Conservation (phyloP, 805 yeast genomes). For the Blastobotrys chiropterorum region DNA sequence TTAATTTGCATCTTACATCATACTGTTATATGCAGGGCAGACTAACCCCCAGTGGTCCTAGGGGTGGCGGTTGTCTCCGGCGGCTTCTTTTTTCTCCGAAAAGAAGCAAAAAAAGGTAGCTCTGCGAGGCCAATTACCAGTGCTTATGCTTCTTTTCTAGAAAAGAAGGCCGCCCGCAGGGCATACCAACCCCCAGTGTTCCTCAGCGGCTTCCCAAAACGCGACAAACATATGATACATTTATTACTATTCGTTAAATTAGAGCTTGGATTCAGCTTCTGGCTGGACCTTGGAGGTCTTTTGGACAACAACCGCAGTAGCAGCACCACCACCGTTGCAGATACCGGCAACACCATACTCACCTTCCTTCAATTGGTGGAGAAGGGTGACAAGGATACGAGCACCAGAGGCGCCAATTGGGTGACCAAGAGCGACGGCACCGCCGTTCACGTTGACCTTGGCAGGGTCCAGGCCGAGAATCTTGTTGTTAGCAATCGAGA, state of each 20-base stretch:
- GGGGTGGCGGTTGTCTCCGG: too few relatives aligned
- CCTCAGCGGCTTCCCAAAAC: neutral
- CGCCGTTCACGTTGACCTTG: conserved; percentile 86
- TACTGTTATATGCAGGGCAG: too few relatives aligned
- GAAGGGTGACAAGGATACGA: conserved; percentile 60
- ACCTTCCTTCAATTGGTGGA: conserved; percentile 49
- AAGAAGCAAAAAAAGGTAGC: neutral
- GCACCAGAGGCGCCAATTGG: conserved; percentile 97
- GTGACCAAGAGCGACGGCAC: conserved; percentile 94
- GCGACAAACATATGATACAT: too few relatives aligned
- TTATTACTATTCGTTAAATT: neutral
- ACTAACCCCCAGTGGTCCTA: neutral
- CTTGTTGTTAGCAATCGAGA: conserved; percentile 80
- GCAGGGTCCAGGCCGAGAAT: conserved; percentile 55
- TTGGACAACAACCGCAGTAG: conserved; percentile 84
- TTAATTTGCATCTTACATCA: too few relatives aligned
- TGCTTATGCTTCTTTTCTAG: neutral
- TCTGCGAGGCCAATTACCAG: neutral
- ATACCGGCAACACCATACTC: conserved; percentile 88
- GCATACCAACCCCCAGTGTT: too few relatives aligned
- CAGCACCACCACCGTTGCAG: conserved; percentile 99
- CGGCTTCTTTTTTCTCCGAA: too few relatives aligned
- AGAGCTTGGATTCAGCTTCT: conserved; percentile 5
- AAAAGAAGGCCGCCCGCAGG: neutral
- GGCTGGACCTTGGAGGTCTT: conserved; percentile 28